phyloP scores from a whole-genome alignment of 345 rosid species.

The Brassica carinata region DNA sequence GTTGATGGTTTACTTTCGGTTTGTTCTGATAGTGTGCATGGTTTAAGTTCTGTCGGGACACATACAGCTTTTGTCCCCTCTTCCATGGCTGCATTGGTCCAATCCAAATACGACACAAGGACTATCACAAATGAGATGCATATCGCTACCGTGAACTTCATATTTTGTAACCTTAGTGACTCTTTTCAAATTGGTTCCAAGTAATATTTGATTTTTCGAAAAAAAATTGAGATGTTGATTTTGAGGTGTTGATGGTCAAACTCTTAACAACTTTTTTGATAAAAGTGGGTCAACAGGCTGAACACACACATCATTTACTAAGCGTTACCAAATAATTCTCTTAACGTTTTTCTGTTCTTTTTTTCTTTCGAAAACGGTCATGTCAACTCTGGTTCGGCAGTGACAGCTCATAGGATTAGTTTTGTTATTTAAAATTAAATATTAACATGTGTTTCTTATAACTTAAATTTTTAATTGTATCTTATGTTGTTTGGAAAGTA shows the following conservation, averaged over 20 bases:
- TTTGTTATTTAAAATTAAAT: too few relatives aligned
- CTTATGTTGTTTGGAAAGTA: too few relatives aligned
- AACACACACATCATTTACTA: too few relatives aligned
- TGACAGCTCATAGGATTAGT: too few relatives aligned
- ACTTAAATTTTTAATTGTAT: too few relatives aligned
- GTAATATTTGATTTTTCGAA: neutral
- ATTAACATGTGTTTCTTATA: too few relatives aligned
- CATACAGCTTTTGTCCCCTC: slow-evolving; percentile 41
- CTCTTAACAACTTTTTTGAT: neutral
- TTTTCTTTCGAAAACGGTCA: too few relatives aligned
- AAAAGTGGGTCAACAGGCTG: too few relatives aligned
- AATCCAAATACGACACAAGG: neutral
- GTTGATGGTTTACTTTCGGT: slow-evolving; percentile 36
- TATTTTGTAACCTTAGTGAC: neutral
- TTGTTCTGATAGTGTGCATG: slow-evolving; percentile 44
- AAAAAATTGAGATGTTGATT: slow-evolving; percentile 3
- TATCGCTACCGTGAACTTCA: slow-evolving; percentile 1
- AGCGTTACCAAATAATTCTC: too few relatives aligned
- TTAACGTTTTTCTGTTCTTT: too few relatives aligned
- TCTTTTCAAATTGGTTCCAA: neutral
- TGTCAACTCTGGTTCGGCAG: too few relatives aligned
- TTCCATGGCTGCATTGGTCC: neutral
- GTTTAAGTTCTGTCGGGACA: slow-evolving; percentile 39
- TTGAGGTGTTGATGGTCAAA: neutral
- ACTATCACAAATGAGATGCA: slow-evolving; percentile 13